These are phyloP conservation scores for Backusella tarrabulga DNA, from an alignment of 192 early-diverging fungal genomes.

Conservation along the genomic window DNA sequence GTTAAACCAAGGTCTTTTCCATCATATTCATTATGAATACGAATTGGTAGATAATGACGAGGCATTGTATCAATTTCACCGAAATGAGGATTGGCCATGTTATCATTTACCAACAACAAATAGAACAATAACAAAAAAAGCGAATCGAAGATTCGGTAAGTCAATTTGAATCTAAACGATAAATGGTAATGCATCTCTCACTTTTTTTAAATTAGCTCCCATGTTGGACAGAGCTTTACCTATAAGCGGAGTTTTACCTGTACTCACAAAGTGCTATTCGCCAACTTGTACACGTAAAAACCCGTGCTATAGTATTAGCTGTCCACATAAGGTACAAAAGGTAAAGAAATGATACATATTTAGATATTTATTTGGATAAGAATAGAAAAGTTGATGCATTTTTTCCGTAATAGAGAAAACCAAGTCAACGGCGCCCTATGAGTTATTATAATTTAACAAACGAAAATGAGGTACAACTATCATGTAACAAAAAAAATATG, in stretches of 20 bases:
- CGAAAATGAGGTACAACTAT: background rate
- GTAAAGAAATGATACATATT: background rate
- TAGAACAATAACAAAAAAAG: background rate
- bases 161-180: background rate
- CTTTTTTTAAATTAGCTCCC: background rate
- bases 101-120: conserved; percentile 1
- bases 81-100: conserved; percentile 1
- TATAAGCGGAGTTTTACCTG: conserved; percentile 74
- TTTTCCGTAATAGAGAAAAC: background rate
- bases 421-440: background rate
- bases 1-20: conserved; percentile 86
- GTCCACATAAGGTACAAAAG: conserved; percentile 52
- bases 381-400: background rate
- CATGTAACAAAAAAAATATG: background rate
- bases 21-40: conserved; percentile 86
- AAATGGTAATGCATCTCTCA: conserved; percentile 8
- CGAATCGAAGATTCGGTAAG: background rate
- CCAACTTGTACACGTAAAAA: conserved; percentile 79
- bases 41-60: conserved; percentile 70
- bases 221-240: background rate
- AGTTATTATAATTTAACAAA: background rate
- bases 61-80: conserved; percentile 78
- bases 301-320: conserved; percentile 87
- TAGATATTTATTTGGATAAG: background rate
- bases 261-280: conserved; percentile 91